Conservation (phyloP, 306 rosid genomes). For the Hylodesmum podocarpum region DNA sequence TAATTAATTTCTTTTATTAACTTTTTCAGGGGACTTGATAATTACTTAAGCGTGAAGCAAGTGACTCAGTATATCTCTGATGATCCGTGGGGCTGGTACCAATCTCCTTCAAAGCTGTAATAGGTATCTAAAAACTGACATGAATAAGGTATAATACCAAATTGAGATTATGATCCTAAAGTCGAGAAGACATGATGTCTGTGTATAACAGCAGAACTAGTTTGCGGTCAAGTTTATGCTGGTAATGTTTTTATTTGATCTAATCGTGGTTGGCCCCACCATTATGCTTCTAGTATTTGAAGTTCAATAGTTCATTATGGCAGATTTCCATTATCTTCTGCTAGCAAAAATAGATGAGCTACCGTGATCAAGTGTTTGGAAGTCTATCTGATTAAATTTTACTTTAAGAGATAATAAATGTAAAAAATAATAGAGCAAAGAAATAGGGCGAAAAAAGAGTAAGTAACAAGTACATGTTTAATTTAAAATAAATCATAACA, state of each 20-base stretch:
- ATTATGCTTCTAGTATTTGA: slow-evolving; percentile 2
- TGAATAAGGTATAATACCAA: slow-evolving; percentile 20
- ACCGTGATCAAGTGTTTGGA: too few species aligned
- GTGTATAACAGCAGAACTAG: slow-evolving; percentile 15
- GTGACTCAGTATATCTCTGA: slow-evolving; percentile 75
- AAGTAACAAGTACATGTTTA: too few species aligned
- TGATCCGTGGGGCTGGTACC: slow-evolving; percentile 97
- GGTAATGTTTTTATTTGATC: not conserved
- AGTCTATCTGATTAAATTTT: too few species aligned
- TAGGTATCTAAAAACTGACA: not conserved
- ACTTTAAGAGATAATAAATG: too few species aligned
- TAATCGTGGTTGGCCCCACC: not conserved
- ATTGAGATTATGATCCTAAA: not conserved
- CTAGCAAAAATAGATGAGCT: too few species aligned
- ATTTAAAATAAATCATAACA: too few species aligned
- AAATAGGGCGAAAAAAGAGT: too few species aligned
- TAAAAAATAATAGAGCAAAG: too few species aligned
- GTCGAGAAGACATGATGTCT: not conserved
- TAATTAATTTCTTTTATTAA: not conserved
- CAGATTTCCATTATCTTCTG: too few species aligned
- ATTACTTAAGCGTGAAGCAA: slow-evolving; percentile 93
- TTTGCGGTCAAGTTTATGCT: slow-evolving; percentile 5
- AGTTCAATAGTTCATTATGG: not conserved
- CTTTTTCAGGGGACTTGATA: slow-evolving; percentile 82
- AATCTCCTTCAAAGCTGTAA: slow-evolving; percentile 83